Conservation (phyloP, 2,329 filamentous ascomycete species). For the Penicillium sp. region DNA sequence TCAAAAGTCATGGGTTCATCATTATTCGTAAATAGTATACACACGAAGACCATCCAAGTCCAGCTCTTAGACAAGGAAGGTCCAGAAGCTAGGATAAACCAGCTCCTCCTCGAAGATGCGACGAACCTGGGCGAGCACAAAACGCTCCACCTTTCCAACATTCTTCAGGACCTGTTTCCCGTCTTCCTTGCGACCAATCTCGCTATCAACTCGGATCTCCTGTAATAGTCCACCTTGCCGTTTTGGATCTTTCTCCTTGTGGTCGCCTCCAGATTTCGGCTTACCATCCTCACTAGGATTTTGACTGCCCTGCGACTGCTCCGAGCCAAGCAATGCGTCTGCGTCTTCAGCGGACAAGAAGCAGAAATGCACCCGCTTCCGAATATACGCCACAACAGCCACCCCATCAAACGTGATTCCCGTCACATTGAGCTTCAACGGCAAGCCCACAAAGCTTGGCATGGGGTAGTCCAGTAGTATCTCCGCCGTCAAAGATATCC, state of each 20-base stretch:
- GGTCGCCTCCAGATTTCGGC: constrained; percentile 36
- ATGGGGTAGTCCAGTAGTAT: constrained; percentile 97
- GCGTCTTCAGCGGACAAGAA: constrained; percentile 93
- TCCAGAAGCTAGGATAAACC: constrained; percentile 98
- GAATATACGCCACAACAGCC: constrained; percentile 87
- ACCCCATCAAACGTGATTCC: constrained; percentile 94
- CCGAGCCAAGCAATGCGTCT: constrained; percentile 66
- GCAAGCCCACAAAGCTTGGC: constrained; percentile 96
- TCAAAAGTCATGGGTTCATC: constrained; percentile 1
- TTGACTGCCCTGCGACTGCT: constrained; percentile 36
- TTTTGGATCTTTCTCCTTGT: constrained; percentile 57
- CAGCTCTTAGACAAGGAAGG: constrained; percentile 73
- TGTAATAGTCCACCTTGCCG: constrained; percentile 77
- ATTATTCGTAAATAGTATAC: constrained; percentile 22
- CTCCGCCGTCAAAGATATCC: constrained; percentile 86
- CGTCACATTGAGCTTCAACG: constrained; percentile 91
- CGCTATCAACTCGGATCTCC: constrained; percentile 94
- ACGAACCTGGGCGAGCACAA: constrained; percentile 93
- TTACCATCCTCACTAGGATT: constrained; percentile 32
- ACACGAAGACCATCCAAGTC: not conserved
- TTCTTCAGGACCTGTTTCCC: constrained; percentile 97
- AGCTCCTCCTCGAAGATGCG: constrained; percentile 98
- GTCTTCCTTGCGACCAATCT: constrained; percentile 89
- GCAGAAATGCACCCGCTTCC: constrained; percentile 87
- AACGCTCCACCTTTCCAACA: constrained; percentile 96